A percentile compares a stretch with the other conserved stretches of the same genome.
Evolutionary conservation across 768 basidiomycete genomes (phyloP).

Genomic region (Pleurotus sapidus): DNA sequence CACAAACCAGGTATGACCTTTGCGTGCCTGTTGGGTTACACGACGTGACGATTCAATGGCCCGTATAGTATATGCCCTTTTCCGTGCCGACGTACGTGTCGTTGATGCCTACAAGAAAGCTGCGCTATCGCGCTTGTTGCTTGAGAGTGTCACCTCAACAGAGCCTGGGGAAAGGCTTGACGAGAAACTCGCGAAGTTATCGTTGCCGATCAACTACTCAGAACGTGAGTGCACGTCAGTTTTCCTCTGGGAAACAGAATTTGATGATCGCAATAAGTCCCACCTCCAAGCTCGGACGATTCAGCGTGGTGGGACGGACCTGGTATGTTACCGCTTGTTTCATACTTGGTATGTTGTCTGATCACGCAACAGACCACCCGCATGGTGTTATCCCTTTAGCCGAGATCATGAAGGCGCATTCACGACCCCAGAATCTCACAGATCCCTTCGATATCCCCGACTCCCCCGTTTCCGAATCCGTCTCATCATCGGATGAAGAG

Average conservation of each 20-base stretch:
- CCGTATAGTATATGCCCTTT: constrained; percentile 74
- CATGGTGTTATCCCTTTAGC: constrained; percentile 49
- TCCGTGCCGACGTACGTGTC: constrained; percentile 72
- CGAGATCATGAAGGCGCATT: constrained; percentile 29
- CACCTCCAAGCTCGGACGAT: constrained; percentile 81
- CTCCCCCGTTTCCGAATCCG: constrained; percentile 69
- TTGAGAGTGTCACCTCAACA: constrained; percentile 61
- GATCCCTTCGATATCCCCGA: constrained; percentile 78
- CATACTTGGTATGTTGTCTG: background rate
- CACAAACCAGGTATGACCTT: constrained; percentile 77
- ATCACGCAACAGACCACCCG: constrained; percentile 44
- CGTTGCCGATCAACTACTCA: constrained; percentile 40
- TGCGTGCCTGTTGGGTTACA: background rate
- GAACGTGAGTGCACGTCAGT: constrained; percentile 35
- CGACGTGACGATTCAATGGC: constrained; percentile 2
- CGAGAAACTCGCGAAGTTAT: constrained; percentile 63
- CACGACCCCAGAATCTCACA: constrained; percentile 19
- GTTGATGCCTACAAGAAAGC: constrained; percentile 77
- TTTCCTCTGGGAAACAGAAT: too few species aligned
- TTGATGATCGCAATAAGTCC: constrained; percentile 44
- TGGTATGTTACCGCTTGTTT: constrained; percentile 38
- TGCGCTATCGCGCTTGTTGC: constrained; percentile 62
- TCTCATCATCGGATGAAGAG: constrained; percentile 84
- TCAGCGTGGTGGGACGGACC: constrained; percentile 76
- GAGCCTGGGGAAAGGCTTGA: constrained; percentile 66